phyloP scores from a whole-genome alignment of 768 basidiomycete genomes.

The Strobilomyces confusus region DNA sequence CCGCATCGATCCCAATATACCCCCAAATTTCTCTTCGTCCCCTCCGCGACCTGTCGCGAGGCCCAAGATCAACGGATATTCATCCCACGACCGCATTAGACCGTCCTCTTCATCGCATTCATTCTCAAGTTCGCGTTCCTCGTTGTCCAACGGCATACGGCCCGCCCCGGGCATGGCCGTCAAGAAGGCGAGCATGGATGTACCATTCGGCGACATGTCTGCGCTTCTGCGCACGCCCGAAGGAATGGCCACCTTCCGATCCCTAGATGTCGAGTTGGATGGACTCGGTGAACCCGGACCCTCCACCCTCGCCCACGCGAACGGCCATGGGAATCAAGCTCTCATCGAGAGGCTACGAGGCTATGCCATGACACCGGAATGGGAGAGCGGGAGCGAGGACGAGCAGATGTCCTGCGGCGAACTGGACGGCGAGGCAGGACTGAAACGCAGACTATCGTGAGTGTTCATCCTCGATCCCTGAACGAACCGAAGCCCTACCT shows the following conservation, averaged over 20 bases:
- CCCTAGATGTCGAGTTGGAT: conserved; percentile 54
- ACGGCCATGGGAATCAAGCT: conserved; percentile 22
- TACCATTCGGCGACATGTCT: conserved; percentile 59
- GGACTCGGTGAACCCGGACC: conserved; percentile 32
- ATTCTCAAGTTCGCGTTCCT: conserved; percentile 5
- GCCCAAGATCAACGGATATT: conserved; percentile 42
- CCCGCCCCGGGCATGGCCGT: conserved; percentile 3
- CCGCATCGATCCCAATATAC: conserved; percentile 66
- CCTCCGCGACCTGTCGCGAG: conserved; percentile 33
- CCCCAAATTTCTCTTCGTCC: conserved; percentile 39
- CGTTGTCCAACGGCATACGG: conserved; percentile 19
- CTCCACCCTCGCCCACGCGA: conserved; percentile 31
- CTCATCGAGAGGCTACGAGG: conserved; percentile 19
- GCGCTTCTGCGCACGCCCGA: conserved; percentile 67
- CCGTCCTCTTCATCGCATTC: conserved; percentile 24
- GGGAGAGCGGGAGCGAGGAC: conserved; percentile 38
- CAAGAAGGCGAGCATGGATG: conserved; percentile 32
- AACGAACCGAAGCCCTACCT: neutral
- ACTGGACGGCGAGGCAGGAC: conserved; percentile 39
- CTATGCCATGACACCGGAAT: conserved; percentile 19
- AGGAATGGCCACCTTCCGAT: conserved; percentile 66
- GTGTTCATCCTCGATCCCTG: conserved; percentile 9
- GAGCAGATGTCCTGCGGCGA: conserved; percentile 21
- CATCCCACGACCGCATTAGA: conserved; percentile 22
- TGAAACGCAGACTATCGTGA: conserved; percentile 53